Evolutionary conservation across 2,329 filamentous ascomycete species (phyloP).

Genomic region (Venturia asperata): DNA sequence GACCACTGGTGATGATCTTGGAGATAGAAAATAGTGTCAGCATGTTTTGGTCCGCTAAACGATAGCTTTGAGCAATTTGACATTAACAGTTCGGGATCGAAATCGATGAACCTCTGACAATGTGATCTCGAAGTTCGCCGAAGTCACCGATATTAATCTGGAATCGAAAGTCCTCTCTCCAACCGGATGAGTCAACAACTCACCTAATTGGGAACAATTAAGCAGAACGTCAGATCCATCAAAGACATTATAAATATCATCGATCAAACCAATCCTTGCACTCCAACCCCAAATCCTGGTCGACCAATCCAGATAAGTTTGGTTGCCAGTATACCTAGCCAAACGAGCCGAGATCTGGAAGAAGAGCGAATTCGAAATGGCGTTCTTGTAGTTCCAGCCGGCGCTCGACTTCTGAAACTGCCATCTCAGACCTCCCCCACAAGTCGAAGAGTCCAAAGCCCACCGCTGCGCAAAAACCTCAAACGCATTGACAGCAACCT

Average conservation of each 20-base stretch:
- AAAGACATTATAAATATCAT: slow-evolving; percentile 35
- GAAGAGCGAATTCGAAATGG: slow-evolving; percentile 46
- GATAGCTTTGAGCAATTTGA: slow-evolving; percentile 22
- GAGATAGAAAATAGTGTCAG: neutral
- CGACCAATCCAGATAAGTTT: slow-evolving; percentile 59
- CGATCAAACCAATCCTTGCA: slow-evolving; percentile 47
- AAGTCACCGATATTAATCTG: neutral
- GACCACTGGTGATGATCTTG: slow-evolving; percentile 50
- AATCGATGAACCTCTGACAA: slow-evolving; percentile 27
- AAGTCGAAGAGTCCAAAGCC: slow-evolving; percentile 28
- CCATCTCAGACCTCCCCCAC: slow-evolving; percentile 34
- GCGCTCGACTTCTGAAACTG: slow-evolving; percentile 41
- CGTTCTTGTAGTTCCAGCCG: slow-evolving; percentile 38
- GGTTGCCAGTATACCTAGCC: slow-evolving; percentile 32
- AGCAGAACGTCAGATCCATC: slow-evolving; percentile 37
- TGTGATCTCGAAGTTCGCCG: slow-evolving; percentile 28
- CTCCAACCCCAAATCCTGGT: slow-evolving; percentile 33
- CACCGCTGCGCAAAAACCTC: slow-evolving; percentile 33
- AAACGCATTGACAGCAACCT: slow-evolving; percentile 32
- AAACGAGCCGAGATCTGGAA: slow-evolving; percentile 43
- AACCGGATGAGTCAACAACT: slow-evolving; percentile 21
- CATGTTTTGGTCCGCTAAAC: neutral
- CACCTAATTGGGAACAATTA: slow-evolving; percentile 37
- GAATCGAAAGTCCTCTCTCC: neutral
- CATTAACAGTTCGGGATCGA: neutral